Evolutionary conservation across 2,329 filamentous ascomycete species (phyloP).

Genomic region (Neonectria faginata): DNA sequence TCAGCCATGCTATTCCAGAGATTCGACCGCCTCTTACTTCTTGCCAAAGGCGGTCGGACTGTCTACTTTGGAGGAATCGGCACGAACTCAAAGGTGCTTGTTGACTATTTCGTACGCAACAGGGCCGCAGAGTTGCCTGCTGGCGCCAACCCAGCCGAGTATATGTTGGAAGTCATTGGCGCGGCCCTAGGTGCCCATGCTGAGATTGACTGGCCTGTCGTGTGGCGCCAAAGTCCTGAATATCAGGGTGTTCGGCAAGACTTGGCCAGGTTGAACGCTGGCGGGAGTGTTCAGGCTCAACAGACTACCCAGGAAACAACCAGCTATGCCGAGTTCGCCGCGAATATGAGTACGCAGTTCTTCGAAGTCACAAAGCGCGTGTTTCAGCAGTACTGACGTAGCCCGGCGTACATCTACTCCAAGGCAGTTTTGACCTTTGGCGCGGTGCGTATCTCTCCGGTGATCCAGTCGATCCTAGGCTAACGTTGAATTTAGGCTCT

Average conservation of each 20-base stretch:
- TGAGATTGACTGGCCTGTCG: slow-evolving; percentile 52
- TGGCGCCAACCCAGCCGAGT: slow-evolving; percentile 74
- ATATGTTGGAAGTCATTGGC: slow-evolving; percentile 65
- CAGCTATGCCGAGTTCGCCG: slow-evolving; percentile 72
- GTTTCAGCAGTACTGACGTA: slow-evolving; percentile 84
- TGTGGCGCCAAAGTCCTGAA: slow-evolving; percentile 51
- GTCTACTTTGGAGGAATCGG: slow-evolving; percentile 73
- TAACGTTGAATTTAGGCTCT: slow-evolving; percentile 50
- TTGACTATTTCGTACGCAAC: slow-evolving; percentile 71
- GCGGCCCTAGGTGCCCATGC: slow-evolving; percentile 62
- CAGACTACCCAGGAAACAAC: background rate
- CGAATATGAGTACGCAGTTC: slow-evolving; percentile 72
- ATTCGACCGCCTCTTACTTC: slow-evolving; percentile 69
- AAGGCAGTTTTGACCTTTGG: slow-evolving; percentile 70
- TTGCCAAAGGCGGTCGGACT: slow-evolving; percentile 70
- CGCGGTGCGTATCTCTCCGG: slow-evolving; percentile 29
- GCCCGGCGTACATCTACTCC: slow-evolving; percentile 79
- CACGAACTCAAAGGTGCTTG: slow-evolving; percentile 50
- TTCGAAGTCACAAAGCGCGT: slow-evolving; percentile 71
- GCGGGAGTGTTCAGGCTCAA: slow-evolving; percentile 39
- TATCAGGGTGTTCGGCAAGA: slow-evolving; percentile 47
- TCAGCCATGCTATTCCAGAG: slow-evolving; percentile 59
- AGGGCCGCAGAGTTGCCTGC: slow-evolving; percentile 64
- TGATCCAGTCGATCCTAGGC: background rate
- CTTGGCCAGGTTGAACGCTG: slow-evolving; percentile 40